Base-by-base conservation (phyloP, 2,329 filamentous ascomycete species). In the Colletotrichum sp. region DNA sequence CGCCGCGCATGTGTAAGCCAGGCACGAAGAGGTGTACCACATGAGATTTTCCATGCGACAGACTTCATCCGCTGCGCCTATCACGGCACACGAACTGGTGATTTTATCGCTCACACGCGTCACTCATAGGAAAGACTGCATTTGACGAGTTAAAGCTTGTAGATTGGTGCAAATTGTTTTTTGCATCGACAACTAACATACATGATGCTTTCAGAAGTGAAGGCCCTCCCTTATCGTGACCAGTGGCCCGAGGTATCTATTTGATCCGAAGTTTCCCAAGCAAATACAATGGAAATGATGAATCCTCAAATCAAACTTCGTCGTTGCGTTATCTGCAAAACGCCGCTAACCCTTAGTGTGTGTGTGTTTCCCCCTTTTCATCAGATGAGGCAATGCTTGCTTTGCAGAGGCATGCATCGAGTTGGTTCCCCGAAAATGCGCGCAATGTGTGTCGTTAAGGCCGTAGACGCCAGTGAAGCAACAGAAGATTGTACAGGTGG, bases 241-340 rank as follows among this genome's bases (percentile, higher is more conserved):
- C 64, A 58, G 28, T 28, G 70, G 57, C 73, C 64, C 43, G 30
- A 75, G 70, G 73, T 75, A 73, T 75, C 73, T 75, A 36, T 26
- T 68, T 48, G 38, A 68, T 72, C 57, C 34, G 36, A 38, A 61
- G 18, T 43, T 48, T 48, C 21, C 24, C 21, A 28, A 15, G 16
- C 36, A 48, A 66, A 8, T n/a, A 13, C 30, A 38, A 52, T 21
- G 6, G 6, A 48, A 43, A 21, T 6, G 16, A 43, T 18, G 10
- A 4, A 15, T 16, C 7, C 8, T 18, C 13, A 32, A 36, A n/a
- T 24, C 21, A 58, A 21, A 48, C 8, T 30, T 32, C n/a, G 28
- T 57, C 63, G 73, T 70, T 72, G 38, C 30, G 21, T 67, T 67
- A 38, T 52, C 30, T 67, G 43, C 21, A 57, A 57, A 72, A 72